A percentile compares a stretch with the other conserved stretches of the same genome.
These are phyloP conservation scores for Colletotrichum sp. DNA, from an alignment of 2,329 filamentous ascomycete genomes.

Conservation along the genomic window DNA sequence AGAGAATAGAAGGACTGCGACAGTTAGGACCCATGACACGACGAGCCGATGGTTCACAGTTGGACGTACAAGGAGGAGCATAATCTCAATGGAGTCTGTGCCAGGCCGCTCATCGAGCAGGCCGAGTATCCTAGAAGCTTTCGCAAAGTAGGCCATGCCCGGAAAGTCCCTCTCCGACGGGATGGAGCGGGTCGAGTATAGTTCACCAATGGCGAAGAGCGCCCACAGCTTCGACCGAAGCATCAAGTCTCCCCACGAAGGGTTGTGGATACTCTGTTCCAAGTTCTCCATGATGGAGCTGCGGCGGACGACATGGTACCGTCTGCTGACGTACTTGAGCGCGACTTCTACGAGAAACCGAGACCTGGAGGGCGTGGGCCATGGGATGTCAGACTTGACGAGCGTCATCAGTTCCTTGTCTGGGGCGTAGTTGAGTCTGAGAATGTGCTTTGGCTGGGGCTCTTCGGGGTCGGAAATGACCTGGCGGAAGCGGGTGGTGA, in stretches of 20 bases:
- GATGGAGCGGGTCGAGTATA: constrained; percentile 45
- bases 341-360: constrained; percentile 44
- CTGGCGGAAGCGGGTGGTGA: constrained; percentile 40
- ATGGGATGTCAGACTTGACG: constrained; percentile 34
- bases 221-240: constrained; percentile 45
- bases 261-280: constrained; percentile 40
- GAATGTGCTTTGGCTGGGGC: constrained; percentile 32
- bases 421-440: constrained; percentile 34
- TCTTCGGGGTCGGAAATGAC: constrained; percentile 30
- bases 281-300: constrained; percentile 40
- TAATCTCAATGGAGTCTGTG: constrained; percentile 47
- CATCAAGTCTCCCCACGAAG: constrained; percentile 36
- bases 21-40: not conserved
- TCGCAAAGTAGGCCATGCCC: constrained; percentile 46
- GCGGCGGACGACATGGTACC: constrained; percentile 45
- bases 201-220: constrained; percentile 50
- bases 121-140: constrained; percentile 41
- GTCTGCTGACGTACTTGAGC: constrained; percentile 40
- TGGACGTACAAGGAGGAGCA: constrained; percentile 45
- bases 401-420: constrained; percentile 32
- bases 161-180: constrained; percentile 39
- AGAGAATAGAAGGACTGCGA: constrained; percentile 48
- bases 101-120: constrained; percentile 47
- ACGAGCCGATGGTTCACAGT: not conserved
- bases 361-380: constrained; percentile 42